Evolutionary conservation across 345 rosid species (phyloP), one percentile per base, ranked within the genome.

Genomic region (Ceriops tagal): DNA sequence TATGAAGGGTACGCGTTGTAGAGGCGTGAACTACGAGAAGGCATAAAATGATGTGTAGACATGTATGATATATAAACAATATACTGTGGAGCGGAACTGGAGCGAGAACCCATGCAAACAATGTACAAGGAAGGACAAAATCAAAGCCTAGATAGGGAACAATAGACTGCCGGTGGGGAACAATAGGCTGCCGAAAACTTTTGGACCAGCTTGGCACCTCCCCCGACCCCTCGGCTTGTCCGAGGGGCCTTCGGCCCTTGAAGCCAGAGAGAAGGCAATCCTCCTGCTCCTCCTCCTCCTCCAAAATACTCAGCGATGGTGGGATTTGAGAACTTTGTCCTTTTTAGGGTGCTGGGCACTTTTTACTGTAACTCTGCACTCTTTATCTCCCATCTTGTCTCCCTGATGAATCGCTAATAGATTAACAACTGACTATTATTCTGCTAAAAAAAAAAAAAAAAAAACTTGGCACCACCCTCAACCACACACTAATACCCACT

Each of bases 121-220:
- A 74, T 53, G 53, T 26, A 58, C 78, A 62, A 11, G 57, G 71
- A 46, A 62, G n/a, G 69, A 74, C 76, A 71, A 70, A 11, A 69
- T 47, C 58, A 49, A 7, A 22, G 10, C 24, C 16, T 8, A 56
- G 18, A 56, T 3, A 43, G 59, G 59, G 59, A 56, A 26, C 28
- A 27, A 53, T 53, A 31, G 34, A 31, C 28, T 21, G 16, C 6
- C 9, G 28, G 22, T 28, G 3, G 30, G 30, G 30, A 28, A 28
- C 30, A 28, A 39, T 11, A 8, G n/a, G 21, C 28, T 21, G 16
- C 6, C 22, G 28, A 55, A 22, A 21, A 55, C 13, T 16, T 43
- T 3, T 43, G 49, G 49, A 43, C 49, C 18, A 43, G 49, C 19
- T n/a, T 58, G 56, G 70, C 56, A 68, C 6, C 49, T 5, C 6